Conservation (phyloP, 2,329 filamentous ascomycete species). For the Paecilomyces variotii region DNA sequence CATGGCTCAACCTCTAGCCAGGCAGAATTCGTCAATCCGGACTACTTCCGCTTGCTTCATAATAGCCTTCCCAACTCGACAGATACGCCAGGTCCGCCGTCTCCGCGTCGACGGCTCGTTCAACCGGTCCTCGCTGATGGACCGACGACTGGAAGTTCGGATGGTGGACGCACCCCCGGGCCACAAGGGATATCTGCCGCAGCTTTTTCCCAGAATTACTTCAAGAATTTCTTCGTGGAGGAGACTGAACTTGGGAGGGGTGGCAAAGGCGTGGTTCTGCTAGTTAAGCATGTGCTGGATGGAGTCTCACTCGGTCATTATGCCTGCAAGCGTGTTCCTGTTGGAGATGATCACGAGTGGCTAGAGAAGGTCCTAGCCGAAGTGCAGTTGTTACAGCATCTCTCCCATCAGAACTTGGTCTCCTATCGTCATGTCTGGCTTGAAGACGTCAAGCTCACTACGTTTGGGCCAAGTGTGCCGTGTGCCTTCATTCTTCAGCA, state of each 20-base stretch:
- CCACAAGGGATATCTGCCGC: conserved; percentile 69
- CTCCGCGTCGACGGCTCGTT: conserved; percentile 42
- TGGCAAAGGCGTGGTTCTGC: conserved; percentile 86
- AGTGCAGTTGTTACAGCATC: conserved; percentile 81
- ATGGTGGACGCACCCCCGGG: conserved; percentile 40
- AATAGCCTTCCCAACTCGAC: conserved; percentile 46
- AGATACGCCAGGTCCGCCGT: conserved; percentile 37
- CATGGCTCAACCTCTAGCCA: conserved; percentile 25
- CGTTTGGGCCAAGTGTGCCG: conserved; percentile 83
- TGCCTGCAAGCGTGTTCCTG: conserved; percentile 93
- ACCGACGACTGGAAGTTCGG: conserved; percentile 39
- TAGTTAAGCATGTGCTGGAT: conserved; percentile 90
- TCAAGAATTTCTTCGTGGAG: conserved; percentile 85
- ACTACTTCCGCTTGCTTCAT: conserved; percentile 92
- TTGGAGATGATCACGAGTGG: conserved; percentile 91
- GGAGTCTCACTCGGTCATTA: conserved; percentile 82
- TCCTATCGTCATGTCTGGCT: conserved; percentile 97
- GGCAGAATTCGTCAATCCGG: conserved; percentile 74
- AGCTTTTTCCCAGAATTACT: conserved; percentile 88
- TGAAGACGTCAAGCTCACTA: conserved; percentile 74
- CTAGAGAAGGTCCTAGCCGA: conserved; percentile 89
- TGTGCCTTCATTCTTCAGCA: conserved; percentile 97
- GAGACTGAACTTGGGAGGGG: conserved; percentile 79
- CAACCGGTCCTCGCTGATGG: conserved; percentile 38
- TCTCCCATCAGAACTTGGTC: conserved; percentile 91